Conservation (phyloP, 2,329 filamentous ascomycete species). For the Colletotrichum chlorophyti region DNA sequence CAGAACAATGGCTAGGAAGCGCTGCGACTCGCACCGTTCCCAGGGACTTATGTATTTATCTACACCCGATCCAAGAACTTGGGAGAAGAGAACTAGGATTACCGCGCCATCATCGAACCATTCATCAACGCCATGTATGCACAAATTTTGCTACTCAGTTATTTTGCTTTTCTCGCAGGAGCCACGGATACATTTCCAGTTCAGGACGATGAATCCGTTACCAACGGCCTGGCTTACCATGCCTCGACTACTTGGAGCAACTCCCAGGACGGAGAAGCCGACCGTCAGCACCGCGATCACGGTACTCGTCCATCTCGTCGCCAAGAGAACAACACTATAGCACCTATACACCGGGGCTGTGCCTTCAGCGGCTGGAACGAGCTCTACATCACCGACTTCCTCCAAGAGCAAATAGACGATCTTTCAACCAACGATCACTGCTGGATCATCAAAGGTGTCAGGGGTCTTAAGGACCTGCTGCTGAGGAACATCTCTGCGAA, state of each 20-base stretch:
- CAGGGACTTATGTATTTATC: neutral
- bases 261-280: too few species aligned
- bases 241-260: too few species aligned
- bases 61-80: neutral
- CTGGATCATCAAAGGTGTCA: constrained; percentile 22
- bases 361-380: constrained; percentile 8
- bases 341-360: neutral
- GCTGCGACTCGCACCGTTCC: neutral
- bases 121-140: neutral
- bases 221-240: too few species aligned
- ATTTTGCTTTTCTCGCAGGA: neutral
- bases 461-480: constrained; percentile 6
- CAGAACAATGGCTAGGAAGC: too few species aligned
- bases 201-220: neutral
- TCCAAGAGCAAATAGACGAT: constrained; percentile 9
- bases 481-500: constrained; percentile 18
- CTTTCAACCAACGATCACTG: constrained; percentile 16
- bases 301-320: neutral
- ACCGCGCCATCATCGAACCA: neutral
- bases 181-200: neutral
- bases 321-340: neutral
- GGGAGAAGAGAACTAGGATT: neutral
- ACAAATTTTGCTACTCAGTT: neutral
- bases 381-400: constrained; percentile 18
- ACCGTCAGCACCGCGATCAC: too few species aligned